A percentile compares a stretch with the other conserved stretches of the same genome.
These are phyloP conservation scores for Solanum arcanum DNA, from an alignment of 257 asterid genomes.

Conservation along the genomic window DNA sequence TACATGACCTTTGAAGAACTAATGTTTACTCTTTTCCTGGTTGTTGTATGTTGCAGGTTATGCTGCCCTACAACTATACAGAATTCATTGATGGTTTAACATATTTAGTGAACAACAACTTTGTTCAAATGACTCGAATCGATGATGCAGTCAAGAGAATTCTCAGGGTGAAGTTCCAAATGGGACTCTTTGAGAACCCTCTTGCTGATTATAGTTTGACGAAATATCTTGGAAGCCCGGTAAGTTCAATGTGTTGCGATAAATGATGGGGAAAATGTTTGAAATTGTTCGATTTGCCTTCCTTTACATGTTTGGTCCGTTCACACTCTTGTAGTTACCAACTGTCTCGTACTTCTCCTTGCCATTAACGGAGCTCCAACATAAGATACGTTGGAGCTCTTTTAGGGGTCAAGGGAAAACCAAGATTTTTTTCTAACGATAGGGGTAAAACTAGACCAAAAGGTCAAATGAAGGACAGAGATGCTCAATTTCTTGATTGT, in stretches of 20 bases:
- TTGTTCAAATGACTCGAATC: neutral
- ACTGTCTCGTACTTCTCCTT: neutral
- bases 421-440: neutral
- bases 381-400: neutral
- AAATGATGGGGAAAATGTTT: neutral
- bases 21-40: neutral
- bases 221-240: neutral
- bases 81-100: constrained; percentile 7
- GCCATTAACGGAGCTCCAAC: neutral
- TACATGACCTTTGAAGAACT: neutral
- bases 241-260: neutral
- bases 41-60: neutral
- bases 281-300: neutral
- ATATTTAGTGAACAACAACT: constrained; percentile 2
- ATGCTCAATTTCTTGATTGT: neutral
- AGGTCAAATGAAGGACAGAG: neutral
- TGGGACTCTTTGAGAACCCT: constrained; percentile 12
- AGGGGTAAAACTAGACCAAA: neutral
- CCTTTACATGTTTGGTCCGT: neutral
- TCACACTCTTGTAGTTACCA: neutral
- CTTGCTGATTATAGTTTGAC: constrained; percentile 5
- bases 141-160: constrained; percentile 8
- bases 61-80: constrained; percentile 1
- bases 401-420: neutral
- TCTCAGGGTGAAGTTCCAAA: constrained; percentile 4